Conservation (phyloP, 108 stramenopile species). For the Nitzschia sp. region DNA sequence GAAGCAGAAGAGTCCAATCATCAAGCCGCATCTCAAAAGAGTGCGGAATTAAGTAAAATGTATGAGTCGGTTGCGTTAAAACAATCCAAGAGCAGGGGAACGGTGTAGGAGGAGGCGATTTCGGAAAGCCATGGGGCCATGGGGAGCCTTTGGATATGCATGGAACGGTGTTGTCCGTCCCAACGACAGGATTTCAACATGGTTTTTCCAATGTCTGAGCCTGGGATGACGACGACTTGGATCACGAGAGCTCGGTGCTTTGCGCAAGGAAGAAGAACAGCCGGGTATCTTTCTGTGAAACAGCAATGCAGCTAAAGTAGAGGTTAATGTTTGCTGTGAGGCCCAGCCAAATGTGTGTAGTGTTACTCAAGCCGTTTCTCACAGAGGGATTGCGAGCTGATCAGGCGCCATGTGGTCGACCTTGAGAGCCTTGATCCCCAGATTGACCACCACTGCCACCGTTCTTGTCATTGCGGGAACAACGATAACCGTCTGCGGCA, state of each 20-base stretch:
- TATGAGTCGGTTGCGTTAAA: conserved; percentile 25
- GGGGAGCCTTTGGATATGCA: not conserved
- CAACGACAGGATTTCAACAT: conserved; percentile 27
- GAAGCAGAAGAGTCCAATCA: conserved; percentile 33
- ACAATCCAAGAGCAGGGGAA: conserved; percentile 6
- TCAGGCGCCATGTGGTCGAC: no score
- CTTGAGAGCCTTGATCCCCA: no score
- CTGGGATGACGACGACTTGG: conserved; percentile 16
- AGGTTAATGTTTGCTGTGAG: no score
- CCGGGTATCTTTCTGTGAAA: conserved; percentile 1
- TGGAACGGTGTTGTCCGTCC: conserved; percentile 32
- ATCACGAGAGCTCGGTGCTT: conserved; percentile 13
- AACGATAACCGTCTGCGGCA: not conserved
- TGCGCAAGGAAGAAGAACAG: conserved; percentile 16
- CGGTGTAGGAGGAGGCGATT: not conserved
- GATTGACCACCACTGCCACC: no score
- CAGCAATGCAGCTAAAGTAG: not conserved
- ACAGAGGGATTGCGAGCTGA: no score
- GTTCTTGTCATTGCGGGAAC: no score
- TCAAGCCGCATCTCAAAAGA: conserved; percentile 19
- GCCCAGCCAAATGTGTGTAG: no score
- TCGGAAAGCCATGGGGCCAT: not conserved
- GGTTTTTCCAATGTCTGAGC: conserved; percentile 44
- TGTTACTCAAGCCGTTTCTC: no score
- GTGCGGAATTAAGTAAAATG: conserved; percentile 50